Conservation (phyloP, 306 rosid species). For the Medicago ruthenica region DNA sequence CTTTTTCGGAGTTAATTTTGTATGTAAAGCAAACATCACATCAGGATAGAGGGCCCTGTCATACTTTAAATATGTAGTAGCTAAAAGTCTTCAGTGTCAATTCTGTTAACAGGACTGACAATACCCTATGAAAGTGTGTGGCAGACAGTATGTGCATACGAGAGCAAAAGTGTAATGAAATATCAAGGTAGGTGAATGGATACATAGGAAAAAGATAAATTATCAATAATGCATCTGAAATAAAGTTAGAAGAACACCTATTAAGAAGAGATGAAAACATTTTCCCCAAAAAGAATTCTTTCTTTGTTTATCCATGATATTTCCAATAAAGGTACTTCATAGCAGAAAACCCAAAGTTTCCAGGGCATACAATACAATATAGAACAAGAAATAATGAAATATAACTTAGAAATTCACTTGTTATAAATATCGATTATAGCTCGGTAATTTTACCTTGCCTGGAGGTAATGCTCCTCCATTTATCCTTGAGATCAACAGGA, state of each 20-base stretch:
- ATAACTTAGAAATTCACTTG: not conserved
- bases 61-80: not conserved
- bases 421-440: conserved; percentile 15
- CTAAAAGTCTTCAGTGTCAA: not conserved
- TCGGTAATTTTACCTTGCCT: conserved; percentile 47
- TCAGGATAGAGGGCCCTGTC: not conserved
- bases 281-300: not conserved
- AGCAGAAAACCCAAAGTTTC: conserved; percentile 20
- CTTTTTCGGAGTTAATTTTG: not conserved
- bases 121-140: not conserved
- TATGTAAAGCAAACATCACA: not conserved
- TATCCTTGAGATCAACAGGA: conserved; percentile 71
- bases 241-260: conserved; percentile 3
- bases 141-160: not conserved
- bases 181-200: not conserved
- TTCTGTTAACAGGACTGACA: conserved; percentile 3
- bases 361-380: conserved; percentile 19
- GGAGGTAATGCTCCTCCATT: conserved; percentile 62
- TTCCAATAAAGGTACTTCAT: conserved; percentile 6
- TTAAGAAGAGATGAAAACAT: not conserved
- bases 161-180: not conserved
- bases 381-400: conserved; percentile 13
- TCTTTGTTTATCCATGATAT: conserved; percentile 11
- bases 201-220: not conserved
- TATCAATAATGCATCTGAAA: not conserved